Evolutionary conservation across 768 basidiomycete species (phyloP), one percentile per base, ranked within the genome.

Genomic region (Lanmaoa pseudosensibilis): DNA sequence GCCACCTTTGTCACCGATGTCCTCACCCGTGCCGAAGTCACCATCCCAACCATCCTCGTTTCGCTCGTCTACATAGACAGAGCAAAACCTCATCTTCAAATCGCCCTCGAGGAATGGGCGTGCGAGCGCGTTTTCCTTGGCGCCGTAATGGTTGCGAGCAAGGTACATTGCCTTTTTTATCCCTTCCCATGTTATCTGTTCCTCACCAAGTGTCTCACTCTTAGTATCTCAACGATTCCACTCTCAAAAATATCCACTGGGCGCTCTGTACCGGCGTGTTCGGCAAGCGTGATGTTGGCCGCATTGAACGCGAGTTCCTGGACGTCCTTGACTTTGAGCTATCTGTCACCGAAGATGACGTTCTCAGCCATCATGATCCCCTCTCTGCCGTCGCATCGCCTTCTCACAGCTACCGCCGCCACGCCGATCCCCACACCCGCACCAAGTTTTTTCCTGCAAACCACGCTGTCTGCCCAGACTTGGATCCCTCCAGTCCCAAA

Each of bases 191-290:
- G 53, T 27, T 53, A 46, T 32, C 8, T 0, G 41, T 53, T 19
- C 34, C 58, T 64, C 7, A 61, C 34, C 19, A 30, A 8, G 34
- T 52, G 34, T 46, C 50, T 50, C 50, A 15, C 23, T 34, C 27
- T 18, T 57, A 90, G 84, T 94, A 94, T 68, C 76, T 88, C 36
- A 93, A 94, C 70, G 93, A 95, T 70, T 92, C 88, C 16, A 91
- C 90, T 27, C 80, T 93, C 16, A 94, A 94, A 80, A 94, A 94
- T 74, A 80, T 89, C 48, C 92, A 94, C 71, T 94, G 92, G 92
- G 87, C 88, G 10, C 77, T 88, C n/a, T 90, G 88, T 72, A 89
- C 89, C 0, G 86, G 86, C 32, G 85, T 90, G 27, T 91, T 91
- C 68, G 87, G 88, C 61, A 89, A 88, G 70, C 83, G 88, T 39